Evolutionary conservation across 2,329 filamentous ascomycete genomes (phyloP).

Genomic region (Pyrenophora teres): DNA sequence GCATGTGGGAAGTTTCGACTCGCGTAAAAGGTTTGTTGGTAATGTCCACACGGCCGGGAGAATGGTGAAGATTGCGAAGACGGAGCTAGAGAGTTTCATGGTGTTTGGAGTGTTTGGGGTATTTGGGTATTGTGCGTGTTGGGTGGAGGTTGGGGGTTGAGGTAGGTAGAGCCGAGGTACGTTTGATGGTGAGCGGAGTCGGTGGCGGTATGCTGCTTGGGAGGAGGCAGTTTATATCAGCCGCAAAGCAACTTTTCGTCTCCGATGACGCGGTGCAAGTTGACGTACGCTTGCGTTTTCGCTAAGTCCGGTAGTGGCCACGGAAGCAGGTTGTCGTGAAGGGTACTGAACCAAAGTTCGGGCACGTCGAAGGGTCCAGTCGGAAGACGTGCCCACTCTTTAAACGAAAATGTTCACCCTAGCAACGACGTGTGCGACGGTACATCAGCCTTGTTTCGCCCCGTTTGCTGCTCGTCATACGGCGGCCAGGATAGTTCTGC

Average conservation of each 20-base stretch:
- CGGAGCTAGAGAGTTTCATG: slow-evolving; percentile 14
- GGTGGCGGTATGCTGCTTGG: too few species aligned
- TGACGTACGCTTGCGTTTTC: too few species aligned
- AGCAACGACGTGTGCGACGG: background rate
- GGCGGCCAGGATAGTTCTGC: background rate
- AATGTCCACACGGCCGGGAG: slow-evolving; percentile 14
- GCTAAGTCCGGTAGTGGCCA: too few species aligned
- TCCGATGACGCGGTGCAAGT: too few species aligned
- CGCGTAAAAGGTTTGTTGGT: slow-evolving; percentile 4
- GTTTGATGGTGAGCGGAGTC: too few species aligned
- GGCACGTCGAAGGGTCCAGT: too few species aligned
- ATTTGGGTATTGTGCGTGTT: background rate
- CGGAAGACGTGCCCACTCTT: too few species aligned
- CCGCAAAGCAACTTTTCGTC: too few species aligned
- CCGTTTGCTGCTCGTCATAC: background rate
- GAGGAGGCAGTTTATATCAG: too few species aligned
- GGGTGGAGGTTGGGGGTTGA: background rate
- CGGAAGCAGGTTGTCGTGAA: too few species aligned
- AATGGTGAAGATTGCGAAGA: slow-evolving; percentile 12
- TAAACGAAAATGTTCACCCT: background rate
- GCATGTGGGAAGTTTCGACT: slow-evolving; percentile 20
- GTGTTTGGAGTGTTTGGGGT: background rate
- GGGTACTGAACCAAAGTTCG: too few species aligned
- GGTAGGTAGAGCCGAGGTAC: too few species aligned
- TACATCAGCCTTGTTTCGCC: background rate